These are phyloP conservation scores for Polytolypa hystricis DNA, from an alignment of 2,329 filamentous ascomycete species.

Conservation along the genomic window DNA sequence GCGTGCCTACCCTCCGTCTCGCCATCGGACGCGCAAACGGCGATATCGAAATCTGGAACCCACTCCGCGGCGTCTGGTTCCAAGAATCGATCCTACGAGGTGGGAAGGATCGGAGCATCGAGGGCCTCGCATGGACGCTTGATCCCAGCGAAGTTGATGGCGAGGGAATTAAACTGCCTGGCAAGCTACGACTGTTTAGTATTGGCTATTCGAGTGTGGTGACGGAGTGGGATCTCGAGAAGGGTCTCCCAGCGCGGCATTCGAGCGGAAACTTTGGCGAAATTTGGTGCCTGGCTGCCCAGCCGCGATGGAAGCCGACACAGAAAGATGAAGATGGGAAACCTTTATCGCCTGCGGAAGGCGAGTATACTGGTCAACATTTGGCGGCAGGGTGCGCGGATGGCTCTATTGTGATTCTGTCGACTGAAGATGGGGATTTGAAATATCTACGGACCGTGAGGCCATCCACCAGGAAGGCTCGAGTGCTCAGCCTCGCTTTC, in stretches of 20 bases:
- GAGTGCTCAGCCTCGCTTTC: constrained; percentile 84
- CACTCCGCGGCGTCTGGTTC: constrained; percentile 67
- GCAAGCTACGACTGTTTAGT: constrained; percentile 80
- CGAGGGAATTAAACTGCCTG: constrained; percentile 51
- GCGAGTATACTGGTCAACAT: constrained; percentile 43
- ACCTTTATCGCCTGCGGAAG: constrained; percentile 22
- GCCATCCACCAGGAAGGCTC: constrained; percentile 69
- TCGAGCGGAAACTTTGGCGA: constrained; percentile 89
- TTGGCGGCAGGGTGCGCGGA: constrained; percentile 85
- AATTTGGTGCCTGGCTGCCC: constrained; percentile 90
- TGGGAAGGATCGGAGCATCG: constrained; percentile 74
- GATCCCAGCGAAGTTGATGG: constrained; percentile 62
- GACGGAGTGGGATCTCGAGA: constrained; percentile 87
- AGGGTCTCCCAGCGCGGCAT: constrained; percentile 64
- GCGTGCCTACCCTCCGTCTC: constrained; percentile 56
- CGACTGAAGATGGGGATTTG: constrained; percentile 73
- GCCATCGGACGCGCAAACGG: constrained; percentile 89
- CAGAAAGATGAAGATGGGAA: constrained; percentile 28
- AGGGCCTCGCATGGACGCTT: constrained; percentile 84
- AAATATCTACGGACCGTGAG: constrained; percentile 67
- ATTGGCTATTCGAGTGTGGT: constrained; percentile 87
- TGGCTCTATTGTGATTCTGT: constrained; percentile 76
- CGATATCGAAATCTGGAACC: constrained; percentile 97
- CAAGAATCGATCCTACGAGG: constrained; percentile 81
- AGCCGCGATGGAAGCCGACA: constrained; percentile 49